Percentiles rank a stretch among this genome's conserved stretches.
Conservation (phyloP, 78 protist genomes). For the Dictyostelium intermedium region DNA sequence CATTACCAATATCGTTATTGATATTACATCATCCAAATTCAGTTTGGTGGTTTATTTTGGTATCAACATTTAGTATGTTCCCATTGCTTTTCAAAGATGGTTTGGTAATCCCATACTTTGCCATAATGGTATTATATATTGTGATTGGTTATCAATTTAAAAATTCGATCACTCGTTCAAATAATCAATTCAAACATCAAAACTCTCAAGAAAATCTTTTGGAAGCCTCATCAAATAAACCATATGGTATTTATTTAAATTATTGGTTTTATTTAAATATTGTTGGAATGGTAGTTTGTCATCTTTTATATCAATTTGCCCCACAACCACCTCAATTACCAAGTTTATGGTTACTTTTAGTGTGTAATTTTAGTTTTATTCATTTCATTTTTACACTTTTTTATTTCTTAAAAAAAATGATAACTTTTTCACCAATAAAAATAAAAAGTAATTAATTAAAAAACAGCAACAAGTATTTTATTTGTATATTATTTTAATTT, state of each 20-base stretch:
- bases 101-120: constrained; percentile 52
- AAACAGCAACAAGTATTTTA: not conserved
- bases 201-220: not conserved
- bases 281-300: constrained; percentile 12
- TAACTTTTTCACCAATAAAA: not conserved
- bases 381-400: constrained; percentile 6
- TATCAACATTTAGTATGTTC: constrained; percentile 81
- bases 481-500: not conserved
- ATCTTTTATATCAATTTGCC: constrained; percentile 12
- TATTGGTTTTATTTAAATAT: constrained; percentile 15
- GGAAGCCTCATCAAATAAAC: not conserved
- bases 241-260: not conserved
- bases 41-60: constrained; percentile 2
- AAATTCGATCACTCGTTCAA: not conserved
- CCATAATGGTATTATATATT: not conserved
- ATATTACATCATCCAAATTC: not conserved
- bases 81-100: constrained; percentile 81
- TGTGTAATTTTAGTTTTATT: constrained; percentile 39
- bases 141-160: constrained; percentile 16
- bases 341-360: constrained; percentile 38
- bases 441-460: not conserved
- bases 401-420: not conserved
- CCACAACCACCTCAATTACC: constrained; percentile 54
- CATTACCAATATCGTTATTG: constrained; percentile 81
- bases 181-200: not conserved